Evolutionary conservation across 306 rosid genomes (phyloP).

Genomic region (Vigna nakashimae): DNA sequence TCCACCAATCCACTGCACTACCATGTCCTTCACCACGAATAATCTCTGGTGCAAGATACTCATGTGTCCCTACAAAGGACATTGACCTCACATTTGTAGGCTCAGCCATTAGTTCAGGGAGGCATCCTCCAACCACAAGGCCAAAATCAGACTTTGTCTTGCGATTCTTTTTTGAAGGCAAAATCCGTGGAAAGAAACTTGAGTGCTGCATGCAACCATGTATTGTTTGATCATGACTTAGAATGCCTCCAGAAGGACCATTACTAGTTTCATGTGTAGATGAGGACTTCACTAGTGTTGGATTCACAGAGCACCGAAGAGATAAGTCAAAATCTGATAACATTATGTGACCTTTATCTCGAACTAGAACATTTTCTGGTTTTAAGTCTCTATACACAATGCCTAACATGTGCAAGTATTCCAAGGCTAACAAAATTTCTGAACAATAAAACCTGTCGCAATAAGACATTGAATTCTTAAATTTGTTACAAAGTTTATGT

Average conservation of each 20-base stretch:
- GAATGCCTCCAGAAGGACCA: conserved; percentile 34
- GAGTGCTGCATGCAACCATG: conserved; percentile 60
- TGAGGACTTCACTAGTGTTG: conserved; percentile 83
- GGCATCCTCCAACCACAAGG: conserved; percentile 57
- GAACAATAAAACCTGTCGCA: conserved; percentile 77
- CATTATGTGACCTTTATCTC: conserved; percentile 94
- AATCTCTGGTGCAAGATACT: conserved; percentile 91
- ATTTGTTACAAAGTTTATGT: background rate
- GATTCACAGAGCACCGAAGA: conserved; percentile 81
- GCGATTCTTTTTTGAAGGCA: conserved; percentile 66
- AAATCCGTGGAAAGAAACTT: conserved; percentile 72
- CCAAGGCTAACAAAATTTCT: conserved; percentile 82
- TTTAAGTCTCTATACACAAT: conserved; percentile 88
- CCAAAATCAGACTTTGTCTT: conserved; percentile 88
- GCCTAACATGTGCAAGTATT: conserved; percentile 94
- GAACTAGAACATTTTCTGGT: conserved; percentile 82
- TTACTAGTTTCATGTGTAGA: conserved; percentile 48
- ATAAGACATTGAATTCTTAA: conserved; percentile 25
- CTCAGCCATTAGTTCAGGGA: conserved; percentile 90
- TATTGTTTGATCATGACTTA: conserved; percentile 49
- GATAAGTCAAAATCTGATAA: conserved; percentile 90
- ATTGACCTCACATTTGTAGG: conserved; percentile 87
- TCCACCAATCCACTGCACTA: conserved; percentile 97
- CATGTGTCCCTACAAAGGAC: conserved; percentile 95
- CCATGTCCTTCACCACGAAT: conserved; percentile 91